These are phyloP conservation scores for Diaporthe citri DNA, from an alignment of 2,329 filamentous ascomycete species.

Conservation along the genomic window DNA sequence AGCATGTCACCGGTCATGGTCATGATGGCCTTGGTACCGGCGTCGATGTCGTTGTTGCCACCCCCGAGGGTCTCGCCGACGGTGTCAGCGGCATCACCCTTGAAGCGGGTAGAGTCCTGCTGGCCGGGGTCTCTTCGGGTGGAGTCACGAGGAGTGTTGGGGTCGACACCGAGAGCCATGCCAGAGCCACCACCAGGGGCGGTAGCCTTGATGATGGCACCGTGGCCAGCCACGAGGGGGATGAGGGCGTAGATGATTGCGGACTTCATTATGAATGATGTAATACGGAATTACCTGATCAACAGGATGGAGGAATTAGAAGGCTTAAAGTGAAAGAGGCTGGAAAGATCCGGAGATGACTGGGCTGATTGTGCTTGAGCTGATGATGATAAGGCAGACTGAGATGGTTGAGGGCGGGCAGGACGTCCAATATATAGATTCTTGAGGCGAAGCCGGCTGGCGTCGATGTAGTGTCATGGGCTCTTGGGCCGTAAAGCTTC, in stretches of 20 bases:
- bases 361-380: slow-evolving; percentile 17
- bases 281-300: slow-evolving; percentile 23
- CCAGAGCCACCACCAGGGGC: slow-evolving; percentile 70
- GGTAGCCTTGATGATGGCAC: slow-evolving; percentile 69
- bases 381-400: slow-evolving; percentile 14
- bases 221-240: slow-evolving; percentile 71
- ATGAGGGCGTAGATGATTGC: slow-evolving; percentile 53
- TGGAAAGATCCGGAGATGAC: slow-evolving; percentile 1
- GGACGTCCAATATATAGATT: slow-evolving; percentile 33
- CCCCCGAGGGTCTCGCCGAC: slow-evolving; percentile 56
- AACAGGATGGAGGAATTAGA: slow-evolving; percentile 29
- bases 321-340: slow-evolving; percentile 6
- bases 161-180: slow-evolving; percentile 64
- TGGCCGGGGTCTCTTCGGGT: slow-evolving; percentile 73
- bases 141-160: slow-evolving; percentile 71
- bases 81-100: slow-evolving; percentile 49
- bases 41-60: slow-evolving; percentile 69
- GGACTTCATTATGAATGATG: slow-evolving; percentile 35
- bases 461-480: slow-evolving; percentile 3
- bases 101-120: slow-evolving; percentile 73
- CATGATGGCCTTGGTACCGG: slow-evolving; percentile 70
- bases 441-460: not conserved
- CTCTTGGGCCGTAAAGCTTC: slow-evolving; percentile 25
- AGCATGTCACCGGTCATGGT: slow-evolving; percentile 67
- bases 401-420: not conserved